Percentiles rank a stretch among this genome's conserved stretches.
These are phyloP conservation scores for Echeveria elegans DNA, from an alignment of 164 flowering plant species.

Conservation along the genomic window DNA sequence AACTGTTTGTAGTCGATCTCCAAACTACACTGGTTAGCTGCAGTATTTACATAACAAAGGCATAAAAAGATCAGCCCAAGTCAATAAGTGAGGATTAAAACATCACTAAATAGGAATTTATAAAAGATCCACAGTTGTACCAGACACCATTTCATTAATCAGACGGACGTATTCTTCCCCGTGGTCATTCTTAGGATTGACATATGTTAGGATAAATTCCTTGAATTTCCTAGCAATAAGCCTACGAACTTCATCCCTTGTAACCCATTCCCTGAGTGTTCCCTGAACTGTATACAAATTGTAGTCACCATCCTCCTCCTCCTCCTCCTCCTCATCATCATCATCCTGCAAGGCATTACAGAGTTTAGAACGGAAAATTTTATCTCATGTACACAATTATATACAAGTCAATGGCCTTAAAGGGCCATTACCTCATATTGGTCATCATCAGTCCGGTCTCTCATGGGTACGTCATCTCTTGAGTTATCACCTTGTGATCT, in stretches of 20 bases:
- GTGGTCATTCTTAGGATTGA: constrained; percentile 54
- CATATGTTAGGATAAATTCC: constrained; percentile 71
- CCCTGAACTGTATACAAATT: constrained; percentile 95
- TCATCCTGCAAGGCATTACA: constrained; percentile 9
- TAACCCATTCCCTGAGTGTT: constrained; percentile 95
- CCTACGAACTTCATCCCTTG: constrained; percentile 95
- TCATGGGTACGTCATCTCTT: constrained; percentile 78
- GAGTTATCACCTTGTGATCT: constrained; percentile 57
- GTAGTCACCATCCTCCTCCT: constrained; percentile 73
- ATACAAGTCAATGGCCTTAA: not conserved
- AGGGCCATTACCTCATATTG: constrained; percentile 43
- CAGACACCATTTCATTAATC: constrained; percentile 92
- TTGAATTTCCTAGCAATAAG: constrained; percentile 85
- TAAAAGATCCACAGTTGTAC: no score
- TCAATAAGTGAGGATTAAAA: no score
- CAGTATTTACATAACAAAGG: constrained; percentile 10
- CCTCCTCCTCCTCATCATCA: constrained; percentile 96
- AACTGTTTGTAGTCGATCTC: constrained; percentile 95
- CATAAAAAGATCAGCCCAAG: not conserved
- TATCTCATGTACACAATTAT: not conserved
- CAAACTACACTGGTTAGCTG: constrained; percentile 95
- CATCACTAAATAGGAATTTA: no score
- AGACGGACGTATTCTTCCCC: constrained; percentile 72
- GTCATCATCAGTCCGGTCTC: constrained; percentile 82
- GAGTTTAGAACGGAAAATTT: no score